Conservation (phyloP, 2,329 filamentous ascomycete species). For the Gaeumannomyces sp. region DNA sequence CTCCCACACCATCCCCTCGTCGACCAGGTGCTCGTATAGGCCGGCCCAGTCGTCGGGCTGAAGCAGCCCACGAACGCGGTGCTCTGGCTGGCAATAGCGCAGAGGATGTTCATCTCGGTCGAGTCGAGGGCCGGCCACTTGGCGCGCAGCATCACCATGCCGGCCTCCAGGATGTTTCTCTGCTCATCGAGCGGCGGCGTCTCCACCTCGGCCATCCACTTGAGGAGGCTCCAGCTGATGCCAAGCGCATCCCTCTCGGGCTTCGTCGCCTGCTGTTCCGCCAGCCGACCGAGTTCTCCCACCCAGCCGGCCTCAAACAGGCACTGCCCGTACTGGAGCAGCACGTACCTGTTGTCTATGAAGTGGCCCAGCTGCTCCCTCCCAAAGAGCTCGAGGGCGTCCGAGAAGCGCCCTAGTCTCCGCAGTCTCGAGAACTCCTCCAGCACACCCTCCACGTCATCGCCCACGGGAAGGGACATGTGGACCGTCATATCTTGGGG, state of each 20-base stretch:
- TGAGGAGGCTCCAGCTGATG: not conserved
- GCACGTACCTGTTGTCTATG: conserved; percentile 18
- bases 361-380: conserved; percentile 18
- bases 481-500: conserved; percentile 19
- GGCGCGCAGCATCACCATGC: not conserved
- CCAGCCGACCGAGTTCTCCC: not conserved
- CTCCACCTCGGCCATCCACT: not conserved
- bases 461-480: conserved; percentile 18
- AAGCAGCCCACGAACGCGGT: not conserved
- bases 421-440: conserved; percentile 21
- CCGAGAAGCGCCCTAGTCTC: conserved; percentile 28
- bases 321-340: conserved; percentile 23
- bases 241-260: not conserved
- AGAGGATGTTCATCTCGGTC: not conserved
- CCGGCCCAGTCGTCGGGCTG: not conserved
- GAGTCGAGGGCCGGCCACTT: not conserved
- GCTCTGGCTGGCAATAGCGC: no score
- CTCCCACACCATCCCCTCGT: conserved; percentile 4
- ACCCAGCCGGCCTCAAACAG: conserved; percentile 15
- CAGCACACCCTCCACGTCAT: conserved; percentile 20
- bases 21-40: conserved; percentile 2
- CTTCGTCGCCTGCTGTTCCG: not conserved
- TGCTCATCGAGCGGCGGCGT: not conserved
- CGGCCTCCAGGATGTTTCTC: not conserved
- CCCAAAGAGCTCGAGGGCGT: conserved; percentile 42